Percentiles rank a stretch among this genome's conserved stretches.
Evolutionary conservation across 2,329 filamentous ascomycete genomes (phyloP).

Genomic region (Fusarium buxicola): DNA sequence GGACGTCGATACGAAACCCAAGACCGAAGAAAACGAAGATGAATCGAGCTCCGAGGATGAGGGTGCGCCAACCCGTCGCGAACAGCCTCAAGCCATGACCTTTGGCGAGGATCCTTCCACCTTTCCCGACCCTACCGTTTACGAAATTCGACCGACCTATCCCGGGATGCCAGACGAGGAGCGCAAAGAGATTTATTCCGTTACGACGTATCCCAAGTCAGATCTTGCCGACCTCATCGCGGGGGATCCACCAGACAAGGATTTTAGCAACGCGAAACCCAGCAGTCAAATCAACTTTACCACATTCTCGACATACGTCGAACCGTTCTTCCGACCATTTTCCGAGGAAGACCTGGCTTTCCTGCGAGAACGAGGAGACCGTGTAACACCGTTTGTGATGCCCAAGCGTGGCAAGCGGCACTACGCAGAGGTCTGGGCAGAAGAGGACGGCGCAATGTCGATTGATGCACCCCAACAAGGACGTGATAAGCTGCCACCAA

Average conservation of each 20-base stretch:
- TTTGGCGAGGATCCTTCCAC: constrained; percentile 93
- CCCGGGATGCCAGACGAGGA: constrained; percentile 86
- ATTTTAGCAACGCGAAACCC: constrained; percentile 95
- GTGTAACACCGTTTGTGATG: constrained; percentile 84
- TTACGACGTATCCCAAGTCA: constrained; percentile 82
- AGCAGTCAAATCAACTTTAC: constrained; percentile 93
- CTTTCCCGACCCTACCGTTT: constrained; percentile 92
- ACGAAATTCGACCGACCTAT: constrained; percentile 84
- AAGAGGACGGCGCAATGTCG: constrained; percentile 86
- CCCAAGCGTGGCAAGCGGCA: constrained; percentile 85
- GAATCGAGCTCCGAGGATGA: constrained; percentile 69
- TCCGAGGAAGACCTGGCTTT: constrained; percentile 96
- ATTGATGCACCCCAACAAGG: constrained; percentile 73
- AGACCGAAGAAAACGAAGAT: constrained; percentile 54
- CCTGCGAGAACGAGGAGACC: constrained; percentile 88
- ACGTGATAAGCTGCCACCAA: constrained; percentile 76
- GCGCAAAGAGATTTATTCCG: constrained; percentile 87
- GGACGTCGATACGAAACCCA: constrained; percentile 67
- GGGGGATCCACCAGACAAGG: constrained; percentile 89
- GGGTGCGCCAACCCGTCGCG: constrained; percentile 69
- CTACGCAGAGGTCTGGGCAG: constrained; percentile 92
- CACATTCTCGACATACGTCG: constrained; percentile 92
- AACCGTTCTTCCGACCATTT: constrained; percentile 89
- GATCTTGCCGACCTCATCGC: constrained; percentile 88
- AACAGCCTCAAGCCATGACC: constrained; percentile 82